Base-by-base conservation (phyloP, 345 rosid species). In the Atalantia buxifolia region DNA sequence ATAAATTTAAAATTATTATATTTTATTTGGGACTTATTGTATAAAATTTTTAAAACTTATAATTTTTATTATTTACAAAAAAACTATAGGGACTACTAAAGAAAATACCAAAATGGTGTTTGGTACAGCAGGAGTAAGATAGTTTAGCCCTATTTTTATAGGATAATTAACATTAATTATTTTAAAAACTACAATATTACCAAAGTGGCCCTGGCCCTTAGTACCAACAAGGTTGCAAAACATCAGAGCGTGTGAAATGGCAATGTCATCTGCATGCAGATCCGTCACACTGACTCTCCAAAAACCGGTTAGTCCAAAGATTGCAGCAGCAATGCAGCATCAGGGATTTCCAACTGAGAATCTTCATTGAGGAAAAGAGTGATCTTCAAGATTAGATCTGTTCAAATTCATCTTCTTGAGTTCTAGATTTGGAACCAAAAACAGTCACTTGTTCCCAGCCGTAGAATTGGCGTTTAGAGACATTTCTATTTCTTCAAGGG, bases 401-500 rank as follows among this genome's bases (percentile, higher is more conserved):
- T 45, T n/a, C 33, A 24, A 68, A 16, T 55, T 63, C 48, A 40
- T 61, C 79, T 64, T 78, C 27, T 45, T 30, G 35, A 21, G 40
- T 31, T 27, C 65, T 55, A 33, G 53, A 19, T 33, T 45, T 78
- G 63, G 56, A 63, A 66, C 59, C 62, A 57, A 27, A 64, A 35
- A 13, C 10, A 56, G 55, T 77, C 75, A 42, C 75, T 84, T 62
- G 28, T 71, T 87, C 40, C 79, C 72, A 27, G 21, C 50, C 27
- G 24, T 53, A n/a, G 77, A 22, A 24, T 77, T 83, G 72, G 87
- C 81, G 78, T 84, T 88, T 5, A 90, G 76, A 35, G 93, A 92
- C 84, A 87, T 75, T 82, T 93, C 97, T 56, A 92, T 93, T 84
- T 92, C 97, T 78, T 92, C 92, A 0, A 93, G 92, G 33, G 98